A percentile compares a stretch with the other conserved stretches of the same genome.
Conservation (phyloP, 331 rosid species). For the Acacia pycnantha region DNA sequence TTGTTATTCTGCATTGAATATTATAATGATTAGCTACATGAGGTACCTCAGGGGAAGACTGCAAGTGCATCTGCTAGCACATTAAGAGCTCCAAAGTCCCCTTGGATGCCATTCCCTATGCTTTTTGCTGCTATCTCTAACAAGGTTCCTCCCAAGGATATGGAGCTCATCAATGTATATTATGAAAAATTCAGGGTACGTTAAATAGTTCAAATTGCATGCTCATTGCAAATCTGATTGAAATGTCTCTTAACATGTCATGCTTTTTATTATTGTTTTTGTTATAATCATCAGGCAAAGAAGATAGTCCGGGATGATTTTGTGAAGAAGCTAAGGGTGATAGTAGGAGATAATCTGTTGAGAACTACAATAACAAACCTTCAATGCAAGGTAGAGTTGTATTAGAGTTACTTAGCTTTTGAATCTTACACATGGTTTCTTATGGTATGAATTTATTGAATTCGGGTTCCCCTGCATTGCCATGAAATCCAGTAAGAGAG, state of each 20-base stretch:
- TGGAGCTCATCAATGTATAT: constrained; percentile 46
- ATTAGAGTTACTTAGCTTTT: neutral
- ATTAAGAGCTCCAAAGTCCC: constrained; percentile 60
- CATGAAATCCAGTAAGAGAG: neutral
- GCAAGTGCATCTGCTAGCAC: constrained; percentile 33
- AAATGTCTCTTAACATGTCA: neutral
- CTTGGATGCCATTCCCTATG: constrained; percentile 85
- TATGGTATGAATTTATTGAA: neutral
- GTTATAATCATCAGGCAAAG: constrained; percentile 36
- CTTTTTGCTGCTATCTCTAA: constrained; percentile 63
- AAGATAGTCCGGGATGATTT: constrained; percentile 46
- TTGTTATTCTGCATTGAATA: constrained; percentile 10
- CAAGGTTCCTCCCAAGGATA: constrained; percentile 45
- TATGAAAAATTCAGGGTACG: constrained; percentile 61
- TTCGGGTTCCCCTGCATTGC: neutral
- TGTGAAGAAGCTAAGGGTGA: constrained; percentile 46
- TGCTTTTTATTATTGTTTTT: neutral
- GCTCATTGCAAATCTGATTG: neutral
- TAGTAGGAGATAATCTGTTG: constrained; percentile 55
- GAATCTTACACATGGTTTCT: neutral
- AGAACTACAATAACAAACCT: constrained; percentile 47
- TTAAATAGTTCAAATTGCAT: neutral
- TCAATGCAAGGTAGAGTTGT: constrained; percentile 42
- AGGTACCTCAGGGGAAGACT: constrained; percentile 38
- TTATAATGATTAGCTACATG: constrained; percentile 3